These are phyloP conservation scores for Bipolaris victoriae DNA, from an alignment of 2,329 filamentous ascomycete genomes.

Conservation along the genomic window DNA sequence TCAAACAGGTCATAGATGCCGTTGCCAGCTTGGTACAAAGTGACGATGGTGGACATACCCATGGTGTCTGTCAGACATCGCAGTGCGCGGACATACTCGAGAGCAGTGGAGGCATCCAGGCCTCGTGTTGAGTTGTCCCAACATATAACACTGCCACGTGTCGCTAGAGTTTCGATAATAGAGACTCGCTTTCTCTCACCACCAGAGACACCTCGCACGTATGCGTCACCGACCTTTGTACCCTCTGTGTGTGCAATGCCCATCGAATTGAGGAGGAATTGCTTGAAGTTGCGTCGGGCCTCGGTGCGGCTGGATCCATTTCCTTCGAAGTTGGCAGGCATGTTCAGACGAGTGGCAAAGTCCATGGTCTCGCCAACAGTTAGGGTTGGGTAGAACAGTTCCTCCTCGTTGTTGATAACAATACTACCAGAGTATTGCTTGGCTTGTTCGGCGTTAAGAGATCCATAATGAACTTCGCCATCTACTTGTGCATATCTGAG, in stretches of 20 bases:
- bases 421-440: constrained; percentile 80
- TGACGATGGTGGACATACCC: constrained; percentile 59
- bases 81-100: constrained; percentile 63
- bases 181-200: constrained; percentile 73
- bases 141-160: constrained; percentile 61
- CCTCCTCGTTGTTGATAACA: constrained; percentile 65
- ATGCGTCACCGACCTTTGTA: constrained; percentile 72
- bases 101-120: constrained; percentile 50
- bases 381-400: constrained; percentile 59
- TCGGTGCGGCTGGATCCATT: constrained; percentile 54
- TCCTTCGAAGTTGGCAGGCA: constrained; percentile 61
- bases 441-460: constrained; percentile 74
- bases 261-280: constrained; percentile 59
- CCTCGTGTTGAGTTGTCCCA: constrained; percentile 55
- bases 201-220: constrained; percentile 69
- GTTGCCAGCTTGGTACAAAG: constrained; percentile 60
- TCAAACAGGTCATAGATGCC: constrained; percentile 69
- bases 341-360: constrained; percentile 63
- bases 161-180: constrained; percentile 68
- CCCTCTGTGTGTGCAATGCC: constrained; percentile 60
- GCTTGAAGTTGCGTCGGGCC: constrained; percentile 54
- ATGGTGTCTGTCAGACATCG: constrained; percentile 57
- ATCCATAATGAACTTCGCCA: constrained; percentile 53
- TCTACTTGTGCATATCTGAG: constrained; percentile 66
- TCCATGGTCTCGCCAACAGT: constrained; percentile 61